phyloP scores from a whole-genome alignment of 2,329 filamentous ascomycete species.

The Scedosporium boydii region DNA sequence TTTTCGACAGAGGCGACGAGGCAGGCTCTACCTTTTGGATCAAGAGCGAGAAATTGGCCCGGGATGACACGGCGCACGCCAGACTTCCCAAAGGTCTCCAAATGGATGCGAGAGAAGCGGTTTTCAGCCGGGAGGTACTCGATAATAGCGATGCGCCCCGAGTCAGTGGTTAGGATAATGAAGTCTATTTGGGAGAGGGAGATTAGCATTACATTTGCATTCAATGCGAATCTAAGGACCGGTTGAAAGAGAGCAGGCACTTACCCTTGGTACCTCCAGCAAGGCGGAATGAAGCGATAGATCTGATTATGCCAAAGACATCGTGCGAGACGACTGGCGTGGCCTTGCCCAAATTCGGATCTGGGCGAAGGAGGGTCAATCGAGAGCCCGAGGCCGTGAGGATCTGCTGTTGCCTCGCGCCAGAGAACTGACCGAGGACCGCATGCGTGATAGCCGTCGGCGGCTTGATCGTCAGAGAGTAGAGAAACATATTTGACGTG shows the following conservation, averaged over 20 bases:
- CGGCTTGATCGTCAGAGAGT: conserved; percentile 90
- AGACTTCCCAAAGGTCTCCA: conserved; percentile 98
- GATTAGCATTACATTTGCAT: conserved; percentile 15
- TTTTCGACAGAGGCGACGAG: conserved; percentile 93
- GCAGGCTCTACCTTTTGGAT: conserved; percentile 92
- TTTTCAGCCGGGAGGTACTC: conserved; percentile 85
- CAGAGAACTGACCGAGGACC: conserved; percentile 88
- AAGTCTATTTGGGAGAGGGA: conserved; percentile 56
- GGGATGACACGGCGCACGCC: conserved; percentile 88
- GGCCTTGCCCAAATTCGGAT: conserved; percentile 77
- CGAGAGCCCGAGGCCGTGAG: conserved; percentile 86
- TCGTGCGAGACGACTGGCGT: conserved; percentile 82
- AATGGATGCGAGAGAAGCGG: conserved; percentile 77
- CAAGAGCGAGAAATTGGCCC: conserved; percentile 89
- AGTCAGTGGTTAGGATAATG: conserved; percentile 91
- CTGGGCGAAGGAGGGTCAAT: conserved; percentile 77
- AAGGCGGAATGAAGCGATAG: conserved; percentile 79
- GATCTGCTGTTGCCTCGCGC: conserved; percentile 96
- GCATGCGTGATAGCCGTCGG: conserved; percentile 84
- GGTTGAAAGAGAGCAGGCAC: conserved; percentile 28
- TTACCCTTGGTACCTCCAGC: conserved; percentile 94
- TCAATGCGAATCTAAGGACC: conserved; percentile 56
- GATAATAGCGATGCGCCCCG: conserved; percentile 85
- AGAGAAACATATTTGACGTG: conserved; percentile 97
- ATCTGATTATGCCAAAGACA: conserved; percentile 90